A percentile compares a stretch with the other conserved stretches of the same genome.
These are phyloP conservation scores for Cyclotella choctawhatcheeana DNA, from an alignment of 108 stramenopile species.

Conservation along the genomic window DNA sequence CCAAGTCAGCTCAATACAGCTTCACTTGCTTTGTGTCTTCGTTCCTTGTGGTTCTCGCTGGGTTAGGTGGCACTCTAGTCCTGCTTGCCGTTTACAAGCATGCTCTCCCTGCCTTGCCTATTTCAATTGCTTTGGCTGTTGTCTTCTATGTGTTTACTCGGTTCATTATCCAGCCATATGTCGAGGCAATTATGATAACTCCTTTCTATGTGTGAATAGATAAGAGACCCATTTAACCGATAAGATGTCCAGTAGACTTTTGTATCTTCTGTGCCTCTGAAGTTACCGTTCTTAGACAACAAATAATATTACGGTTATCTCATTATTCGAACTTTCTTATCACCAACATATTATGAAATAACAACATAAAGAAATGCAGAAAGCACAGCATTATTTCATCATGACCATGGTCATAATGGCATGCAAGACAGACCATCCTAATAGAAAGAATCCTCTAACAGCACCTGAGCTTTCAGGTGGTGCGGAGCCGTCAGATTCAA, in stretches of 20 bases:
- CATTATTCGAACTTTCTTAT: too few relatives aligned
- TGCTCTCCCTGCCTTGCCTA: constrained; percentile 94
- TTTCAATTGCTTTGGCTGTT: constrained; percentile 86
- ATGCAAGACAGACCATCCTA: too few relatives aligned
- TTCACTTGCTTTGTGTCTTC: constrained; percentile 91
- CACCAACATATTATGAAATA: too few relatives aligned
- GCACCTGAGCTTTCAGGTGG: too few relatives aligned
- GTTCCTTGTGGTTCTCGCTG: constrained; percentile 88
- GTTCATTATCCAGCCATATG: constrained; percentile 77
- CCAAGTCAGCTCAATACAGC: constrained; percentile 92
- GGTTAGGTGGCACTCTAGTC: constrained; percentile 91
- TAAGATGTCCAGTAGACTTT: too few relatives aligned
- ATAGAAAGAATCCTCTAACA: too few relatives aligned
- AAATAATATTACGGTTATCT: too few relatives aligned
- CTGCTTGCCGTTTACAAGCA: constrained; percentile 89
- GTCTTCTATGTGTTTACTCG: constrained; percentile 77
- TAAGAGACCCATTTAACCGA: not conserved
- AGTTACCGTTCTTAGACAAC: too few relatives aligned
- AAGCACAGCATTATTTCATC: too few relatives aligned
- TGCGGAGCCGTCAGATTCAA: not conserved
- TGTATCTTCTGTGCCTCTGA: too few relatives aligned
- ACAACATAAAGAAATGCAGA: too few relatives aligned
- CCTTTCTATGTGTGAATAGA: constrained; percentile 72
- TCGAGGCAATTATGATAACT: constrained; percentile 62
- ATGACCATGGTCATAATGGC: too few relatives aligned